These are phyloP conservation scores for Alternaria sp. DNA, from an alignment of 2,329 filamentous ascomycete species.

Conservation along the genomic window DNA sequence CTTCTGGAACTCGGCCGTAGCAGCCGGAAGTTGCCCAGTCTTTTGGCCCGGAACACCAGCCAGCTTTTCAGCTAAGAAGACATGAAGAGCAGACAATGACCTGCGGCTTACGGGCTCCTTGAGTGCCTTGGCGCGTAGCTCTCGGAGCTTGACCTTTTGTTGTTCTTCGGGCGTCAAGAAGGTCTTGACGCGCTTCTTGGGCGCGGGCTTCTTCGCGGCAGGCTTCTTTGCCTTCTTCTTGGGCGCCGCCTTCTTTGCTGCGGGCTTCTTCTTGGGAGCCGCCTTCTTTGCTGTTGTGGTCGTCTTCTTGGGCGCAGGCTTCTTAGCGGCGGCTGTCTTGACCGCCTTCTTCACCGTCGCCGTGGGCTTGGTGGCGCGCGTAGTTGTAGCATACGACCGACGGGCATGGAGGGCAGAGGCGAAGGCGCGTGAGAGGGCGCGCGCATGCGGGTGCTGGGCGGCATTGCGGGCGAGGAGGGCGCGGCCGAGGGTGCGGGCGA, in stretches of 20 bases:
- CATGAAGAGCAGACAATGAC: slow-evolving; percentile 22
- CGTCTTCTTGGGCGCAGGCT: slow-evolving; percentile 38
- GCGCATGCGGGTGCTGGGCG: slow-evolving; percentile 18
- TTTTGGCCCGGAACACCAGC: background rate
- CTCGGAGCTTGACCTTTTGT: slow-evolving; percentile 31
- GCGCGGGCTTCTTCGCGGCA: slow-evolving; percentile 26
- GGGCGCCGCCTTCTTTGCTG: slow-evolving; percentile 17
- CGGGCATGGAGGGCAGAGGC: slow-evolving; percentile 25
- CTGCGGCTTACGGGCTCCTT: slow-evolving; percentile 31
- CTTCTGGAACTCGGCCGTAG: slow-evolving; percentile 27
- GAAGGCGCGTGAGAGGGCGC: slow-evolving; percentile 34
- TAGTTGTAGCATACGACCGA: slow-evolving; percentile 45
- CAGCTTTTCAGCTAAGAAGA: slow-evolving; percentile 34
- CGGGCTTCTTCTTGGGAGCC: slow-evolving; percentile 21
- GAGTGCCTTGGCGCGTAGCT: slow-evolving; percentile 49
- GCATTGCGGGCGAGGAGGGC: slow-evolving; percentile 30
- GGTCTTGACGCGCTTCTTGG: slow-evolving; percentile 33
- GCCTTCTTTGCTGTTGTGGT: slow-evolving; percentile 30
- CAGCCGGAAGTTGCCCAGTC: background rate
- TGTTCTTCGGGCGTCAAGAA: slow-evolving; percentile 38
- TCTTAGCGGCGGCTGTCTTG: slow-evolving; percentile 29
- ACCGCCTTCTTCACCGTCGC: slow-evolving; percentile 38
- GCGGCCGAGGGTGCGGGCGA: slow-evolving; percentile 39
- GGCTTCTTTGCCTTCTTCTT: slow-evolving; percentile 22
- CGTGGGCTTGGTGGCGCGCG: slow-evolving; percentile 40